Percentiles rank a stretch among this genome's conserved stretches.
Evolutionary conservation across 2,329 filamentous ascomycete species (phyloP).

Genomic region (Penicillium sp.): DNA sequence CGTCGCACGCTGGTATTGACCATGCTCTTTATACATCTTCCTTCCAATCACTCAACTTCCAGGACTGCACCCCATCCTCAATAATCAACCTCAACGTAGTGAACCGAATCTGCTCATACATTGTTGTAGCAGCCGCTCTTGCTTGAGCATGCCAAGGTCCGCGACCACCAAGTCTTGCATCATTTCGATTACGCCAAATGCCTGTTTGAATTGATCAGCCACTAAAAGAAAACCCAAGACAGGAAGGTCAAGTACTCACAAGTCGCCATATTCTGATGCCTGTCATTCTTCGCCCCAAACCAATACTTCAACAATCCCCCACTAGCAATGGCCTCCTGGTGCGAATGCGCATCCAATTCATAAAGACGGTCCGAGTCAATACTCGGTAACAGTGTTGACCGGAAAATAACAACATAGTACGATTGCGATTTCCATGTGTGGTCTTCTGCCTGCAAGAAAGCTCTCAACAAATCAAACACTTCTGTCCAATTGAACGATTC

Average conservation of each 20-base stretch:
- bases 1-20: neutral
- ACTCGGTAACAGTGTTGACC: conserved; percentile 65
- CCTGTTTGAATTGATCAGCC: conserved; percentile 45
- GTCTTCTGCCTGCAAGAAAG: conserved; percentile 49
- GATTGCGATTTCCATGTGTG: conserved; percentile 58
- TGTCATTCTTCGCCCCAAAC: conserved; percentile 72
- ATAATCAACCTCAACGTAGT: conserved; percentile 64
- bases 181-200: conserved; percentile 59
- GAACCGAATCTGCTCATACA: conserved; percentile 65
- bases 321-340: conserved; percentile 73
- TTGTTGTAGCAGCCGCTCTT: conserved; percentile 45
- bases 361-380: conserved; percentile 68
- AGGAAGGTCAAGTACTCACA: conserved; percentile 48
- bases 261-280: conserved; percentile 77
- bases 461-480: conserved; percentile 54
- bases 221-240: neutral
- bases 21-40: conserved; percentile 10
- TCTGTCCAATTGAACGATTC: conserved; percentile 78
- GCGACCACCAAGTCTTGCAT: conserved; percentile 59
- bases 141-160: conserved; percentile 59
- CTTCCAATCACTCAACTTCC: conserved; percentile 62
- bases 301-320: conserved; percentile 91
- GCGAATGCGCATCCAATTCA: conserved; percentile 71
- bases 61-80: conserved; percentile 60
- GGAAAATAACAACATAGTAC: conserved; percentile 85